Base-by-base conservation (phyloP, 495 filamentous ascomycete species). In the Cercophora sp. region DNA sequence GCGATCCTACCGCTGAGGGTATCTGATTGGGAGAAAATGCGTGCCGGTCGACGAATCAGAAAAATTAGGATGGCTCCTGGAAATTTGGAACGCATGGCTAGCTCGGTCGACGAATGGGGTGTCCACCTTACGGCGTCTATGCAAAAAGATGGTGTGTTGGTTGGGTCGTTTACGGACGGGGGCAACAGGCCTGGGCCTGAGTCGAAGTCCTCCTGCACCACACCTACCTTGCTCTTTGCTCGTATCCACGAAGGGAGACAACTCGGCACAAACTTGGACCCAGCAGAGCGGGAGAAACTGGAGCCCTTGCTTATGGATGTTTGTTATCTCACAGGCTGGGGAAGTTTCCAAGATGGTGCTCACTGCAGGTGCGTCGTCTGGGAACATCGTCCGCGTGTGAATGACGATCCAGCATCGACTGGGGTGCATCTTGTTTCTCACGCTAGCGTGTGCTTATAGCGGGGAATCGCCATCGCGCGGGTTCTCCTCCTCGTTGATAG, bases 101-200 rank as follows among this genome's bases (percentile, higher is more conserved):
- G 24, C 23, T 43, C 42, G 9, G 48, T 24, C 20, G 48, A 52
- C 62, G 49, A 67, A 67, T 67, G 26, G 49, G 40, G 41, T 10
- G 34, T 11, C 2, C 1, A 10, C 15, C 19, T 20, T 23, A 25
- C 40, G 51, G 58, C 59, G 56, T 56, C 52, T 60, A 35, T 50
- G 34, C 43, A 40, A 58, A 54, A 59, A 56, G 37, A 37, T 56
- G 51, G 50, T 43, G 34, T 54, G 43, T 25, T n/a, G n/a, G 57
- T 60, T 63, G 60, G 57, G 48, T 36, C 50, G 50, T 53, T 63
- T 56, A 58, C 56, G 60, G 55, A n/a, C n/a, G n/a, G n/a, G n/a
- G n/a, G n/a, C n/a, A n/a, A n/a, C n/a, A n/a, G n/a, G n/a, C n/a
- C n/a, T n/a, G n/a, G n/a, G n/a, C n/a, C n/a, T n/a, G n/a, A n/a